Base-by-base conservation (phyloP, 441 rosid species). In the Pelargonium fulgidum region DNA sequence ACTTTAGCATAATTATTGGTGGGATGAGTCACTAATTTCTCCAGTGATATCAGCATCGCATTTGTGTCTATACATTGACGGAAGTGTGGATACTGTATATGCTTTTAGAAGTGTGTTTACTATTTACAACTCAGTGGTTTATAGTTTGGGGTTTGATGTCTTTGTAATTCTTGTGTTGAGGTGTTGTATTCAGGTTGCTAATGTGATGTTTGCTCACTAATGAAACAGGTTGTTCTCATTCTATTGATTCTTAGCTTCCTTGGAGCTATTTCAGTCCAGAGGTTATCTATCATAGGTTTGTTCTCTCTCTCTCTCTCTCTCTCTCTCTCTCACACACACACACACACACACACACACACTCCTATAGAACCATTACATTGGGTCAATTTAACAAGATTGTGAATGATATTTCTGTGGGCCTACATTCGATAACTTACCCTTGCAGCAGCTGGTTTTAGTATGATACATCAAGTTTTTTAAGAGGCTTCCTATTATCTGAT, bases 241-340 rank as follows among this genome's bases (percentile, higher is more conserved):
- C 81, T 90, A 64, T 62, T 85, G 77, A 59, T 83, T 66, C 70
- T 86, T 69, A 81, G 93, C 79, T 74, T 89, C 65, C 69, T 81
- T 45, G 98, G 96, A 79, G 81, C 87, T 59, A n/a, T 86, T 64
- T 79, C 93, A 68, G 76, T 87, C 68, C 86, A 72, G 76, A 83
- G 74, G 70, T 64, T 90, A 68, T 92, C 85, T 69, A 58, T 75
- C 48, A 84, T 83, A 72, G 94, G 98, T 92, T 76, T 26, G 70
- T 42, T 71, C 77, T 75, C 76, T 76, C 52, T 65, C 75, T 78
- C 68, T 59, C 67, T 75, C 65, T 41, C 71, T 52, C 73, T 61
- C 71, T 16, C 41, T 22, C 63, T 39, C 42, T 44, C 10, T 11
- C 47, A 0, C 12, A 1, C 41, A 56, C 13, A 0, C 70, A 39